Evolutionary conservation across 2,329 filamentous ascomycete species (phyloP).

Genomic region (Cordyceps fumosorosea): DNA sequence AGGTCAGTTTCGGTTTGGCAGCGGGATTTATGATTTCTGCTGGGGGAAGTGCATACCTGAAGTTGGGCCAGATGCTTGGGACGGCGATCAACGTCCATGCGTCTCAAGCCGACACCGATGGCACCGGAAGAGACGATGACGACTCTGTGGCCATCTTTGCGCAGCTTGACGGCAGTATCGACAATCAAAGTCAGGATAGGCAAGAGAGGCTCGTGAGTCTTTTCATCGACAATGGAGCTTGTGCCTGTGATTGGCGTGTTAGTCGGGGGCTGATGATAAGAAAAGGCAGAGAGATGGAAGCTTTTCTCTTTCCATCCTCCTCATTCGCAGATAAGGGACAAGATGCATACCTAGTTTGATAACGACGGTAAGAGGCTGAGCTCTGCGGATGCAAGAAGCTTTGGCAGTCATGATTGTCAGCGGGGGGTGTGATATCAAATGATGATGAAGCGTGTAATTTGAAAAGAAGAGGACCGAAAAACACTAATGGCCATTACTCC

Average conservation of each 20-base stretch:
- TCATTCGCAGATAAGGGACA: conserved; percentile 6
- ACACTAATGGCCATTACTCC: conserved; percentile 12
- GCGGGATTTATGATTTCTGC: not conserved
- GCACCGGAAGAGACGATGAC: conserved; percentile 96
- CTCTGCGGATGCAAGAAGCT: conserved; percentile 14
- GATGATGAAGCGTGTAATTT: conserved; percentile 13
- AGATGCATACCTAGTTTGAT: conserved; percentile 72
- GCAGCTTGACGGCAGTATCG: conserved; percentile 81
- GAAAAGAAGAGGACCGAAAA: conserved; percentile 8
- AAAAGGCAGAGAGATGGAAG: not conserved
- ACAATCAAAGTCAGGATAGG: conserved; percentile 89
- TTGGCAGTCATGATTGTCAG: conserved; percentile 14
- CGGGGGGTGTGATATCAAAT: conserved; percentile 4
- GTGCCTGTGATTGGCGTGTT: conserved; percentile 56
- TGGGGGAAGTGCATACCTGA: conserved; percentile 37
- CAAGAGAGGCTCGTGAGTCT: conserved; percentile 85
- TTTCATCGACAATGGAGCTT: conserved; percentile 97
- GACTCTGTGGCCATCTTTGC: conserved; percentile 86
- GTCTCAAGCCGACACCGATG: conserved; percentile 84
- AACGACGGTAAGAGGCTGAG: conserved; percentile 61
- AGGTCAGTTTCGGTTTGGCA: not conserved
- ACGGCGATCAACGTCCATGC: conserved; percentile 81
- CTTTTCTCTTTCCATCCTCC: not conserved
- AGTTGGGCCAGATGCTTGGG: conserved; percentile 87
- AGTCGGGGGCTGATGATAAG: not conserved